A percentile compares a stretch with the other conserved stretches of the same genome.
Evolutionary conservation across 805 yeast genomes (phyloP).

Genomic region (Candida ulmi): DNA sequence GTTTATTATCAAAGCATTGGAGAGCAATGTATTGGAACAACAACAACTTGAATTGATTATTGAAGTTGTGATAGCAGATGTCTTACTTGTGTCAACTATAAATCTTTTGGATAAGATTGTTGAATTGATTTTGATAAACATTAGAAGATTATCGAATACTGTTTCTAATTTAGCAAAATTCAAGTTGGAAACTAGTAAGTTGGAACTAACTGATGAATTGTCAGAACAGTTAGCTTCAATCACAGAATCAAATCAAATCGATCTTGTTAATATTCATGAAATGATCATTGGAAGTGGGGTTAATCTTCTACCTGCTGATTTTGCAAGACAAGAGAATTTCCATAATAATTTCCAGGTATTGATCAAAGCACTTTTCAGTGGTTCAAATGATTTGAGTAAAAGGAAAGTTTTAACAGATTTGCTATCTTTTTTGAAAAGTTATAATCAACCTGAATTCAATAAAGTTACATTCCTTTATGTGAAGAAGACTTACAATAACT

Average conservation of each 20-base stretch:
- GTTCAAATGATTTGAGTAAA: slow-evolving; percentile 4
- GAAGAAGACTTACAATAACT: slow-evolving; percentile 21
- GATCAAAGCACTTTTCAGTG: slow-evolving; percentile 16
- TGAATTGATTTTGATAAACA: slow-evolving; percentile 9
- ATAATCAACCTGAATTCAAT: slow-evolving; percentile 20
- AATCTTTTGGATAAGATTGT: slow-evolving; percentile 2
- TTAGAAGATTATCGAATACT: neutral
- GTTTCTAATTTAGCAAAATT: neutral
- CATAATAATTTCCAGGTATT: slow-evolving; percentile 18
- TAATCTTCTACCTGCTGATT: slow-evolving; percentile 6
- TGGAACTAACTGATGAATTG: neutral
- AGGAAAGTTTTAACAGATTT: slow-evolving; percentile 11
- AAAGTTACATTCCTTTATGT: slow-evolving; percentile 20
- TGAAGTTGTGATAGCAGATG: neutral
- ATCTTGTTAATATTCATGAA: neutral
- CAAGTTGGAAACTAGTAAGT: no score
- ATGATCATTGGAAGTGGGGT: slow-evolving; percentile 2
- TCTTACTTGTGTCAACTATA: neutral
- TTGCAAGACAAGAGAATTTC: slow-evolving; percentile 10
- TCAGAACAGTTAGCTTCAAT: neutral
- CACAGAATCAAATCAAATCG: neutral
- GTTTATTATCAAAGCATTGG: slow-evolving; percentile 11
- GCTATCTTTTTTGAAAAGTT: slow-evolving; percentile 17
- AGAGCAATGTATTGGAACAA: slow-evolving; percentile 14
- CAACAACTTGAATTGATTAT: slow-evolving; percentile 13